These are phyloP conservation scores for Eucalyptus cloeziana DNA, from an alignment of 345 rosid genomes.

Conservation along the genomic window DNA sequence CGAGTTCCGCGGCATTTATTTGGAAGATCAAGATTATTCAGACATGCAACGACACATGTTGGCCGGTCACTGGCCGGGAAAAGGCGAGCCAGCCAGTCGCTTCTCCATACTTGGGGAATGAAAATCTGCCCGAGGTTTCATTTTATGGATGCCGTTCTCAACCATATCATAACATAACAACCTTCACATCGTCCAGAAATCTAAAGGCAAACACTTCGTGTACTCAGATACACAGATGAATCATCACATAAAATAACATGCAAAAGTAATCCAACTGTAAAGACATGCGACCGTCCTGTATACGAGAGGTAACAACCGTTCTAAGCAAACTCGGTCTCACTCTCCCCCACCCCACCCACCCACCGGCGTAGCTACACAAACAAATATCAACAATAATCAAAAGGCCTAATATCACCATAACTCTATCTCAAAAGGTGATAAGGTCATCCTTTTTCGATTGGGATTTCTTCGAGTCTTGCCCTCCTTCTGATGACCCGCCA, in stretches of 20 bases:
- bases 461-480: constrained; percentile 44
- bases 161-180: not conserved
- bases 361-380: not conserved
- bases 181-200: not conserved
- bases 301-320: not conserved
- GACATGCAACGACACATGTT: not conserved
- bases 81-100: not conserved
- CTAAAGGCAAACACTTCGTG: not conserved
- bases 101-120: not conserved
- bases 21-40: not conserved
- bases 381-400: not conserved
- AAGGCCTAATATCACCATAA: not conserved
- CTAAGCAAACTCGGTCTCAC: not conserved
- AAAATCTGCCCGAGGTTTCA: not conserved
- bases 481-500: constrained; percentile 37
- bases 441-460: constrained; percentile 69
- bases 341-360: not conserved
- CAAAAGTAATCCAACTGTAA: not conserved
- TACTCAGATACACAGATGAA: not conserved
- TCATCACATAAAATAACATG: not conserved
- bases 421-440: constrained; percentile 36
- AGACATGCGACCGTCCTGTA: not conserved
- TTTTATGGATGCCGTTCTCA: not conserved
- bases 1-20: not conserved
- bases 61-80: not conserved